phyloP scores from a whole-genome alignment of 139 green algal genomes.

The Coccomyxa sp. region DNA sequence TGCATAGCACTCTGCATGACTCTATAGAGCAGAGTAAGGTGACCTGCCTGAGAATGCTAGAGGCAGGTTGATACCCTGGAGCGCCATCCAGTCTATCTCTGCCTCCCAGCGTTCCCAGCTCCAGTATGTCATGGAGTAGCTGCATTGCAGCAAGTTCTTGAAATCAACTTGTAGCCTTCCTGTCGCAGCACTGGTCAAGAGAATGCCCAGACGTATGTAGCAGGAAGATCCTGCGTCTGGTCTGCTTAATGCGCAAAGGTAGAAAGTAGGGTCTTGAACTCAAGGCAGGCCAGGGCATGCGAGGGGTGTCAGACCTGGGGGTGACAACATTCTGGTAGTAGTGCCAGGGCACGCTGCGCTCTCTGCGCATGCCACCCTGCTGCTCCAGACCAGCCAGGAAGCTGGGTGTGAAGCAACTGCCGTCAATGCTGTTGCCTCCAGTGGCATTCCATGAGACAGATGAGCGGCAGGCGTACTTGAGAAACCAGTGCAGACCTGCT shows the following conservation, averaged over 20 bases:
- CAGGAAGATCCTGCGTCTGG: no score
- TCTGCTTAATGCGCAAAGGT: no score
- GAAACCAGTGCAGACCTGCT: slow-evolving; percentile 35
- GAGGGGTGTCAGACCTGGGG: neutral
- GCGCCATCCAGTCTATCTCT: slow-evolving; percentile 55
- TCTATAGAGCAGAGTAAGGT: no score
- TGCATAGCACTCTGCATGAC: no score
- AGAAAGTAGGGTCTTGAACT: no score
- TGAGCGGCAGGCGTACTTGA: slow-evolving; percentile 34
- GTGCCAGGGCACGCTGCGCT: slow-evolving; percentile 18
- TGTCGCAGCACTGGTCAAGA: no score
- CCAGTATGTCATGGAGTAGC: slow-evolving; percentile 42
- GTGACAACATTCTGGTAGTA: slow-evolving; percentile 54
- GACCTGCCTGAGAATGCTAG: slow-evolving; percentile 18
- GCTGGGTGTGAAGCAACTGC: neutral
- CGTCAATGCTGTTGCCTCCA: slow-evolving; percentile 28
- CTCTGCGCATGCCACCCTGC: neutral
- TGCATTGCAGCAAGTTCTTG: no score
- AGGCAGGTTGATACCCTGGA: slow-evolving; percentile 48
- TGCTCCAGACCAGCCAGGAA: neutral
- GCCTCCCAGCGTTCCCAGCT: slow-evolving; percentile 39
- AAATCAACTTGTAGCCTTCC: no score
- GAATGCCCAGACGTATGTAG: no score
- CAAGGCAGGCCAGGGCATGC: no score
- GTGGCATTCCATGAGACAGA: slow-evolving; percentile 32